Conservation (phyloP, 2,329 filamentous ascomycete species). For the Fusarium cicatricum region DNA sequence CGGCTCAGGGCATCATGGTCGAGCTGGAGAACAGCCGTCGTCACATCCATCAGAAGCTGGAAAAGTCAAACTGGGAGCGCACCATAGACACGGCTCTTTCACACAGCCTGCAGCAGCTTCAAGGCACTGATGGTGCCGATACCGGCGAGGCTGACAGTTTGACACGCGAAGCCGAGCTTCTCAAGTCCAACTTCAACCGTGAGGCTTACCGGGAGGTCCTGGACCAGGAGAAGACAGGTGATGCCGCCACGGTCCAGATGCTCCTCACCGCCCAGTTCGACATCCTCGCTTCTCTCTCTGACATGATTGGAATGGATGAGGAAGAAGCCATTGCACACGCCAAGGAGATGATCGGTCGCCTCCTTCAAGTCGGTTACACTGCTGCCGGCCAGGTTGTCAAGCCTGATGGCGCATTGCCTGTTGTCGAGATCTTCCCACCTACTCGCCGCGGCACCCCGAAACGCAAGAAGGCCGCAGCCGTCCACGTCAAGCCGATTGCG, state of each 20-base stretch:
- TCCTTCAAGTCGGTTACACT: constrained; percentile 78
- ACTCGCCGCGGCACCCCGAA: constrained; percentile 79
- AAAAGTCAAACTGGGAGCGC: constrained; percentile 86
- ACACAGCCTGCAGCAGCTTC: constrained; percentile 82
- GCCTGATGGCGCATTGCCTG: constrained; percentile 74
- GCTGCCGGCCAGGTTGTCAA: constrained; percentile 87
- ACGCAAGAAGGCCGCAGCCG: constrained; percentile 64
- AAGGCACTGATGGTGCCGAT: constrained; percentile 61
- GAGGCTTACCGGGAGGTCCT: constrained; percentile 80
- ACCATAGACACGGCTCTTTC: constrained; percentile 87
- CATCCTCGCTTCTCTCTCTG: constrained; percentile 82
- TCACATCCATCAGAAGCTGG: constrained; percentile 85
- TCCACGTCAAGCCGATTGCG: constrained; percentile 55
- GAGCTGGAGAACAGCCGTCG: constrained; percentile 92
- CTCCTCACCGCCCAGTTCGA: constrained; percentile 92
- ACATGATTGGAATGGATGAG: constrained; percentile 83
- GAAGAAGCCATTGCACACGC: constrained; percentile 83
- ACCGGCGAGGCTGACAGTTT: constrained; percentile 72
- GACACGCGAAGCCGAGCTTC: constrained; percentile 81
- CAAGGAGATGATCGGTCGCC: constrained; percentile 76
- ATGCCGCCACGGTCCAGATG: constrained; percentile 80
- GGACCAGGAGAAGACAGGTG: constrained; percentile 84
- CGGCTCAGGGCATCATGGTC: constrained; percentile 84
- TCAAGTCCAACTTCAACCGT: constrained; percentile 83
- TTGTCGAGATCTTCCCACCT: constrained; percentile 74